Base-by-base conservation (phyloP, 1,284 basidiomycete genomes). In the Bondarzewia mesenterica region DNA sequence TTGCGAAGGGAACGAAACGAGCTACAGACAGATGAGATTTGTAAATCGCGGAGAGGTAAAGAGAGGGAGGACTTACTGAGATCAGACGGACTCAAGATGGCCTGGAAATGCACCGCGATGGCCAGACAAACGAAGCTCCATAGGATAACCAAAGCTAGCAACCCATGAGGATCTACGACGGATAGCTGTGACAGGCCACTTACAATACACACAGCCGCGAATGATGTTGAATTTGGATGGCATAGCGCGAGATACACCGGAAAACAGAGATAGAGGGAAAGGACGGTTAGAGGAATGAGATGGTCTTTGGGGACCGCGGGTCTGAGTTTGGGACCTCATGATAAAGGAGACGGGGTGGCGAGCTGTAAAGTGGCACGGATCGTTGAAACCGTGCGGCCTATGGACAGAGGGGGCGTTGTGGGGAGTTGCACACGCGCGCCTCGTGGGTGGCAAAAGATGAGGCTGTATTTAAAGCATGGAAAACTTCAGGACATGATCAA, bases 1-100 rank as follows among this genome's bases (percentile, higher is more conserved):
- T 77, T 50, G 86, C 81, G 58, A 89, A 86, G 16, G 87, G 87
- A 42, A 90, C 80, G 62, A 89, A 90, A 70, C 80, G 84, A 68
- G 86, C 87, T 89, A 58, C 18, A 22, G 39, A 38, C 39, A 29
- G 53, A 39, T 50, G 52, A 44, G 15, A 45, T 44, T 32, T 14
- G 29, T 25, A 25, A 8, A 10, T 27, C 22, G 10, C 14, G 12
- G 7, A 29, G n/a, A 6, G 15, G 36, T 36, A 26, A 40, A 22
- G 35, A 15, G 51, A 16, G 35, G 22, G 29, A 27, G 40, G 37
- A 69, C 84, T 64, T 63, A 89, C 85, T 89, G 61, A 89, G 80
- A 65, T 89, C 84, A 50, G 83, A 85, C 54, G 84, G 70, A 52
- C 78, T 71, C 54, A 89, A 66, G 29, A 87, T 73, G 50, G 68